Base-by-base conservation (phyloP, 805 yeast species). In the Nakazawaea pomicola region DNA sequence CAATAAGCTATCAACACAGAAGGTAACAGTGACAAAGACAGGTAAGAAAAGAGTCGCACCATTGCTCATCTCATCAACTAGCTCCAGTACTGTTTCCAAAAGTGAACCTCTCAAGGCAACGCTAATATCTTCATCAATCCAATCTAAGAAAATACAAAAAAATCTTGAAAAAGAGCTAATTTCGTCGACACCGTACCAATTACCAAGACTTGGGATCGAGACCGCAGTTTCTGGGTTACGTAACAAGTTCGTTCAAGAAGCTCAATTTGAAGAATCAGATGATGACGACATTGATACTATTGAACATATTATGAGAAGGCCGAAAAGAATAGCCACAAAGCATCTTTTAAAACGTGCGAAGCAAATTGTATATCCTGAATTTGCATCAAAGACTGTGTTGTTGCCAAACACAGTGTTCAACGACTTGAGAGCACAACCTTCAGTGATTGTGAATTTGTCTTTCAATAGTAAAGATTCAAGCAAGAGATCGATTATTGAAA, bases 31-130 rank as follows among this genome's bases (percentile, higher is more conserved):
- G 4, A 76, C 90, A 1, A 83, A 85, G 50, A 80, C 82, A 29
- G 93, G 93, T 4, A 78, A 77, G 52, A 84, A 83, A 50, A 62
- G 93, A 49, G 88, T 85, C 2, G 74, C 85, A 1, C 95, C 93
- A 4, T 67, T 79, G 17, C 58, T 83, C 11, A 70, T 83, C 3
- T 76, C 90, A 1, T 55, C 67, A 1, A 3, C 49, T 52, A 15
- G 54, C 58, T 20, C 50, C 61, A 7, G 36, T 46, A 31, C 44
- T 16, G 35, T 42, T 10, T 18, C 44, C 8, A 10, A 36, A 15
- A 40, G 4, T 28, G 34, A 25, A n/a, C n/a, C n/a, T n/a, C n/a
- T n/a, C n/a, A n/a, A 16, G 45, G 12, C 41, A 33, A 21, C 40
- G 29, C 15, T 46, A 38, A 25, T 38, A 47, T 24, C 45, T 3